phyloP scores from a whole-genome alignment of 164 flowering plant genomes.

The Dillenia suffruticosa region DNA sequence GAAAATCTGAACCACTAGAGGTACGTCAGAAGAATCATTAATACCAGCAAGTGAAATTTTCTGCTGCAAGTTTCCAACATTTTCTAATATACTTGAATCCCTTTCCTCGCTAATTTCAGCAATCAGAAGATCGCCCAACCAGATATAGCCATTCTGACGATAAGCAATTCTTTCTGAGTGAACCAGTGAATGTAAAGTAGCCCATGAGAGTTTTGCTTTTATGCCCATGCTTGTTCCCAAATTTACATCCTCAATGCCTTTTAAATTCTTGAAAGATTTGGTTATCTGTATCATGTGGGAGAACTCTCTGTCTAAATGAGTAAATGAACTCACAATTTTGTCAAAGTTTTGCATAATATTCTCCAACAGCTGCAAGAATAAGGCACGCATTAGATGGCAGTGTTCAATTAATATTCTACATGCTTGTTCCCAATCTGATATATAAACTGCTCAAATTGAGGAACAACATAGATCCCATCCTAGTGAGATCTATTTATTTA shows the following conservation, averaged over 20 bases:
- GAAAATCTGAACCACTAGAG: constrained; percentile 68
- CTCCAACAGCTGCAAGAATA: constrained; percentile 73
- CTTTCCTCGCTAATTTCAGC: constrained; percentile 64
- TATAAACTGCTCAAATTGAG: no score
- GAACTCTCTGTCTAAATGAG: constrained; percentile 77
- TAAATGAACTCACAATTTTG: constrained; percentile 57
- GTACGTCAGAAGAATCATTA: constrained; percentile 61
- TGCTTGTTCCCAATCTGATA: no score
- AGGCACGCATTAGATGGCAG: constrained; percentile 8
- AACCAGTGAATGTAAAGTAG: constrained; percentile 93
- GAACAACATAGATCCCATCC: no score
- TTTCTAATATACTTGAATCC: constrained; percentile 45
- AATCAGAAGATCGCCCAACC: constrained; percentile 89
- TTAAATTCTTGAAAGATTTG: constrained; percentile 57
- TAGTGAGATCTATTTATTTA: no score
- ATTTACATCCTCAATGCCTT: constrained; percentile 39
- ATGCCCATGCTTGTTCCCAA: constrained; percentile 27
- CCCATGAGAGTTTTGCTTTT: constrained; percentile 71
- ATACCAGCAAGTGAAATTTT: constrained; percentile 56
- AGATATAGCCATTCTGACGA: constrained; percentile 87
- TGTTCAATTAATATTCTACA: no score
- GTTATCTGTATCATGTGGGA: constrained; percentile 61
- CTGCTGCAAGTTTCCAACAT: constrained; percentile 56
- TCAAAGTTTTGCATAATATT: constrained; percentile 62
- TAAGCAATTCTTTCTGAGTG: constrained; percentile 76